phyloP scores from a whole-genome alignment of 2,329 filamentous ascomycete genomes.

The Aspergillus pseudoterreus region DNA sequence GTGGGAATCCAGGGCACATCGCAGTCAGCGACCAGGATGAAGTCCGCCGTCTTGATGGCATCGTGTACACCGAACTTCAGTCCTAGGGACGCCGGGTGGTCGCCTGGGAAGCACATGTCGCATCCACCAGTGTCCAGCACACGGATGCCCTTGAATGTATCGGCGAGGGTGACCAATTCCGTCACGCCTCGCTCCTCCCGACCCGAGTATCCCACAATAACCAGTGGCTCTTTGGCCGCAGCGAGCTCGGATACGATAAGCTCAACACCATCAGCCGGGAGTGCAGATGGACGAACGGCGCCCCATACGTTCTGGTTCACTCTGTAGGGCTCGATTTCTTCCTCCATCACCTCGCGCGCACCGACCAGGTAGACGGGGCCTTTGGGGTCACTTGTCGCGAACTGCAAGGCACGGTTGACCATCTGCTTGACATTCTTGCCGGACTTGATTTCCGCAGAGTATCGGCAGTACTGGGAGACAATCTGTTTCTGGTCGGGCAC shows the following conservation, averaged over 20 bases:
- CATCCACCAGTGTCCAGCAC: constrained; percentile 52
- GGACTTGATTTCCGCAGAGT: constrained; percentile 76
- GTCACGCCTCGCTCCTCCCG: constrained; percentile 42
- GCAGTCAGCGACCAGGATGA: constrained; percentile 81
- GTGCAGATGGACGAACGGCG: constrained; percentile 63
- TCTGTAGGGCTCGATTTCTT: constrained; percentile 71
- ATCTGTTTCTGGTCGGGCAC: constrained; percentile 79
- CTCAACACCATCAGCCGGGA: constrained; percentile 48
- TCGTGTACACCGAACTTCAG: constrained; percentile 72
- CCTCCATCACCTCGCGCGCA: constrained; percentile 78
- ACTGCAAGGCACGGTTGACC: constrained; percentile 79
- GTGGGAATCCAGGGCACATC: constrained; percentile 95
- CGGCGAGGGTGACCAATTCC: constrained; percentile 45
- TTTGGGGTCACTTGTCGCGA: constrained; percentile 71
- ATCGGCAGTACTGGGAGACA: constrained; percentile 79
- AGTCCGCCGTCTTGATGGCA: constrained; percentile 70
- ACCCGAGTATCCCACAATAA: constrained; percentile 51
- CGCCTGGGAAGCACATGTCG: constrained; percentile 50
- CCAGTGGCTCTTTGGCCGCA: constrained; percentile 45
- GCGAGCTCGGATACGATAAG: constrained; percentile 43
- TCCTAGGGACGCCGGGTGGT: constrained; percentile 59
- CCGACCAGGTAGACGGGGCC: constrained; percentile 78
- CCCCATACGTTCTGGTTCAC: constrained; percentile 69
- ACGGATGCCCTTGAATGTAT: constrained; percentile 46
- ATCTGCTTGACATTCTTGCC: constrained; percentile 86